Evolutionary conservation across 169 alveolate species (phyloP).

Genomic region (Eimeria brunetti): DNA sequence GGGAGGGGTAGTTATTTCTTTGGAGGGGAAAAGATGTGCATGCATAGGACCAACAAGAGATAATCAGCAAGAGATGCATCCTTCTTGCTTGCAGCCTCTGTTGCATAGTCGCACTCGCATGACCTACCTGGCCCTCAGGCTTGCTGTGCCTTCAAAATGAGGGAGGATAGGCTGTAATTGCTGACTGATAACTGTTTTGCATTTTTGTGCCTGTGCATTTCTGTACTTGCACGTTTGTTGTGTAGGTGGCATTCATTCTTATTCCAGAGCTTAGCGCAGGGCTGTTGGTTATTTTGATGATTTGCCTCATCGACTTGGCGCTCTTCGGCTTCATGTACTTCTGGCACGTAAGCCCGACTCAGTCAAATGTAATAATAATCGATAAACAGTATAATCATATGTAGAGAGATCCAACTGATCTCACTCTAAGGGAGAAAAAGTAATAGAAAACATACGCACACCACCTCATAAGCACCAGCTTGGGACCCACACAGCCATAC

Average conservation of each 20-base stretch:
- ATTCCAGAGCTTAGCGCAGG: conserved; percentile 86
- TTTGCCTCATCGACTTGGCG: conserved; percentile 86
- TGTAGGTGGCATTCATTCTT: conserved; percentile 82
- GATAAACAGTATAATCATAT: too few relatives aligned
- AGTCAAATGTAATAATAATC: neutral
- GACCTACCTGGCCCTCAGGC: neutral
- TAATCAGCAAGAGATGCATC: neutral
- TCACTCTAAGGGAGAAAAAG: too few relatives aligned
- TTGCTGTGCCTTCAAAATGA: neutral
- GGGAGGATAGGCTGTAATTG: neutral
- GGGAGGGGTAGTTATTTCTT: neutral
- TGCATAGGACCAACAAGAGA: neutral
- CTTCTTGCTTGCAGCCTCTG: neutral
- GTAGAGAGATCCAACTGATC: too few relatives aligned
- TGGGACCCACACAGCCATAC: neutral
- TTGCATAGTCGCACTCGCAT: neutral
- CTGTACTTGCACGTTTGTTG: neutral
- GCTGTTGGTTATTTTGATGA: conserved; percentile 83
- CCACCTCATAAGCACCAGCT: too few relatives aligned
- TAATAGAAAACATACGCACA: too few relatives aligned
- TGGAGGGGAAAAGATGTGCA: neutral
- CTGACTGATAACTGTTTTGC: neutral
- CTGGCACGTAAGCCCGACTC: conserved; percentile 75
- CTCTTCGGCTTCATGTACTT: conserved; percentile 87
- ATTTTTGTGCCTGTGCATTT: neutral